Evolutionary conservation across 371 early-diverging fungal species (phyloP).

Genomic region (Batkoa obscura): DNA sequence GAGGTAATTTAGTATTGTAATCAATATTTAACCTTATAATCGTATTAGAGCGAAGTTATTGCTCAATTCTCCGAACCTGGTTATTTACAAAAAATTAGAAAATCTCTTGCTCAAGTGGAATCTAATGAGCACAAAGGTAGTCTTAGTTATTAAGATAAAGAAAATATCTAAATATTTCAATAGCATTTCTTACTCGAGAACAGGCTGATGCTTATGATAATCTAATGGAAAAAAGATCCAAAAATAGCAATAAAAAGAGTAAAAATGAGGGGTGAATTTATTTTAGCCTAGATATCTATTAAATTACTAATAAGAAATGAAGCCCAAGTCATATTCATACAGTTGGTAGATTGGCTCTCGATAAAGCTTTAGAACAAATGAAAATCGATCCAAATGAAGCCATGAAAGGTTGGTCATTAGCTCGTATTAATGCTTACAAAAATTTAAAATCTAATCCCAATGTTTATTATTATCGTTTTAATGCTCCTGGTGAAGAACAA

Average conservation of each 20-base stretch:
- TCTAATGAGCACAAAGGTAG: neutral
- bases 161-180: neutral
- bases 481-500: conserved; percentile 87
- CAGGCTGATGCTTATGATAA: conserved; percentile 64
- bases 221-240: conserved; percentile 53
- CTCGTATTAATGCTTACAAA: conserved; percentile 77
- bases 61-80: neutral
- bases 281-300: no score
- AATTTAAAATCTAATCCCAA: conserved; percentile 79
- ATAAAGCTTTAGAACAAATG: conserved; percentile 73
- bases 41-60: conserved; percentile 1
- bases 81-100: conserved; percentile 1
- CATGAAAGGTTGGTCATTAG: conserved; percentile 87
- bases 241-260: neutral
- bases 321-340: conserved; percentile 36
- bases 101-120: neutral
- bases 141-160: neutral
- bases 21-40: neutral
- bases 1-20: conserved; percentile 22
- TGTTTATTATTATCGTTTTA: conserved; percentile 88
- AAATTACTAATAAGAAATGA: neutral
- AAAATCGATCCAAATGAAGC: conserved; percentile 58
- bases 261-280: no score
- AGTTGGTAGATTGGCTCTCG: conserved; percentile 61
- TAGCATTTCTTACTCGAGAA: conserved; percentile 39